These are phyloP conservation scores for Mortierella sp. DNA, from an alignment of 371 early-diverging fungal species.

Conservation along the genomic window DNA sequence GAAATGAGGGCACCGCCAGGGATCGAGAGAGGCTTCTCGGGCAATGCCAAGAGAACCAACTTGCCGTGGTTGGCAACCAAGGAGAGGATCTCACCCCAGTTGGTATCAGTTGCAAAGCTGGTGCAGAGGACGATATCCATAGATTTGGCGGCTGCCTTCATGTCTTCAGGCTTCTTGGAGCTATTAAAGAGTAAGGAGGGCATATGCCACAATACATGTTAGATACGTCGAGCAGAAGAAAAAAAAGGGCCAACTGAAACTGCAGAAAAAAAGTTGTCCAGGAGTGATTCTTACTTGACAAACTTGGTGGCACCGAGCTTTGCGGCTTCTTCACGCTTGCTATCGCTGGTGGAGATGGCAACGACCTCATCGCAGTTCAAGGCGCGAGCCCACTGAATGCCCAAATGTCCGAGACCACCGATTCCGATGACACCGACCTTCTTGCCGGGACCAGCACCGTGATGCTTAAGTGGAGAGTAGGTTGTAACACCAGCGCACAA, in stretches of 20 bases:
- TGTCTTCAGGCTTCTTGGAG: conserved; percentile 47
- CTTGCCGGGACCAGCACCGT: conserved; percentile 63
- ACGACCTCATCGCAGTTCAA: conserved; percentile 76
- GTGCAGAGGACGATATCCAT: conserved; percentile 72
- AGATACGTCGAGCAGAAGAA: background rate
- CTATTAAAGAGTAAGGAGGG: background rate
- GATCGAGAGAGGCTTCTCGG: conserved; percentile 68
- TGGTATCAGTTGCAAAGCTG: conserved; percentile 63
- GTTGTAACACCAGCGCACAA: conserved; percentile 83
- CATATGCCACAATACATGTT: background rate
- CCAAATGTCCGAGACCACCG: conserved; percentile 82
- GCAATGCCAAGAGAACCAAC: conserved; percentile 75
- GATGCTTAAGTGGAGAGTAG: conserved; percentile 68
- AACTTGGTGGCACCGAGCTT: conserved; percentile 76
- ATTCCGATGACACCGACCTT: conserved; percentile 78
- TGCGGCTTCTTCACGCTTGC: conserved; percentile 77
- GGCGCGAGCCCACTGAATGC: conserved; percentile 72
- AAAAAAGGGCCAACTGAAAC: background rate
- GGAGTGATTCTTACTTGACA: conserved; percentile 46
- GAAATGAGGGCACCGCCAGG: conserved; percentile 60
- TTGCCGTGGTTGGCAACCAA: conserved; percentile 70
- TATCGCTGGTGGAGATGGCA: conserved; percentile 77
- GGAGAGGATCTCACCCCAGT: conserved; percentile 63
- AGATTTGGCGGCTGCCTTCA: conserved; percentile 23
- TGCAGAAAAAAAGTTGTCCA: background rate